These are phyloP conservation scores for Tilletia setariae DNA, from an alignment of 1,284 basidiomycete species.

Conservation along the genomic window DNA sequence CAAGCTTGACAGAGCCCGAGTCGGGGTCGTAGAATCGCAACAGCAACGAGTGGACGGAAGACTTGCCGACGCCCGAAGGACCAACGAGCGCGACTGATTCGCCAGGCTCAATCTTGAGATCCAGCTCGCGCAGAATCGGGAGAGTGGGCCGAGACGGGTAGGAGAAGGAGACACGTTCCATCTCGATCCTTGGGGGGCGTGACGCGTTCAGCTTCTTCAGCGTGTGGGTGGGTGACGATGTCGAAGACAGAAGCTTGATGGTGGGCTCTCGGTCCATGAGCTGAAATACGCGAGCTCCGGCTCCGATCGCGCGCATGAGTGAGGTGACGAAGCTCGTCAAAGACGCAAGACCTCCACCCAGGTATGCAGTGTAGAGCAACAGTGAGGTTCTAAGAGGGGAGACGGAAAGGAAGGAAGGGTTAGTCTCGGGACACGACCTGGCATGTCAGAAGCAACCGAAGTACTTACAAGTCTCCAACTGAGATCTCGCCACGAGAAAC, in stretches of 20 bases:
- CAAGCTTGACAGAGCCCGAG: constrained; percentile 74
- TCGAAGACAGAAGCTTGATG: constrained; percentile 25
- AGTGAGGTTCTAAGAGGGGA: constrained; percentile 60
- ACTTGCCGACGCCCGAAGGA: constrained; percentile 63
- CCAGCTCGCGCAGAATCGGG: constrained; percentile 54
- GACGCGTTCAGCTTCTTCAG: constrained; percentile 20
- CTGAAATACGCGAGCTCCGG: constrained; percentile 86
- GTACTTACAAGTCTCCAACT: constrained; percentile 40
- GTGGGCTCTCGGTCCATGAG: constrained; percentile 67
- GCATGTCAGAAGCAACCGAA: not conserved
- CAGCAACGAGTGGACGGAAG: constrained; percentile 81
- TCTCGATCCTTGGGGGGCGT: constrained; percentile 43
- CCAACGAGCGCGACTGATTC: constrained; percentile 55
- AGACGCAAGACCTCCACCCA: constrained; percentile 63
- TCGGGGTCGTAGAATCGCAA: constrained; percentile 90
- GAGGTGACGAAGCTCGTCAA: constrained; percentile 57
- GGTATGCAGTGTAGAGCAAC: constrained; percentile 87
- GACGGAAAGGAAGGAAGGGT: not conserved
- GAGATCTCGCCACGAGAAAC: constrained; percentile 82
- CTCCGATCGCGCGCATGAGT: constrained; percentile 74
- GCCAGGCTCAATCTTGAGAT: constrained; percentile 51
- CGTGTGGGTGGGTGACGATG: constrained; percentile 6
- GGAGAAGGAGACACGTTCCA: constrained; percentile 56
- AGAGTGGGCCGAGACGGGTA: constrained; percentile 55
- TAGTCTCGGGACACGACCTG: not conserved